Conservation (phyloP, 805 yeast species). For the Wickerhamomyces kurtzmanii region DNA sequence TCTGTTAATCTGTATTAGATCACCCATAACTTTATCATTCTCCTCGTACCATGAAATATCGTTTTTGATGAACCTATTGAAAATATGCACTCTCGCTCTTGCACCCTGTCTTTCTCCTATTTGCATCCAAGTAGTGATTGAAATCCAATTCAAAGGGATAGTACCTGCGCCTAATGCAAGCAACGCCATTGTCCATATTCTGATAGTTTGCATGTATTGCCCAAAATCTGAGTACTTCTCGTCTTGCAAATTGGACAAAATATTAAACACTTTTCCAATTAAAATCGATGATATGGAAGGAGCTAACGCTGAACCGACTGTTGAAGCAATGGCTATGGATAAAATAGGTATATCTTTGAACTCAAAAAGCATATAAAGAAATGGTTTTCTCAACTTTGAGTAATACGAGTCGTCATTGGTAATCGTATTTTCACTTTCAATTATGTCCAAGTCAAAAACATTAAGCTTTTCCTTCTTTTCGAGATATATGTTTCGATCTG, state of each 20-base stretch:
- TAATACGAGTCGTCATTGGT: constrained; percentile 1
- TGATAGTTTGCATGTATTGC: constrained; percentile 27
- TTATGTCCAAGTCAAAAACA: constrained; percentile 4
- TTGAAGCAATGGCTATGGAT: constrained; percentile 22
- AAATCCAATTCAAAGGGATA: constrained; percentile 37
- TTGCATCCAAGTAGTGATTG: constrained; percentile 51
- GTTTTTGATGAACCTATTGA: constrained; percentile 32
- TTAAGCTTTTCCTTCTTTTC: constrained; percentile 3
- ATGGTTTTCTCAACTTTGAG: constrained; percentile 7
- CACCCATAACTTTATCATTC: constrained; percentile 48
- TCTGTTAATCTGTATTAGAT: constrained; percentile 54
- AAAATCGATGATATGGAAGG: constrained; percentile 56
- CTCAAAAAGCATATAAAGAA: constrained; percentile 13
- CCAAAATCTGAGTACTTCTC: constrained; percentile 20
- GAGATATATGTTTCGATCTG: too few relatives aligned
- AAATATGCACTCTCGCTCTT: constrained; percentile 40
- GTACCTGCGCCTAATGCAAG: constrained; percentile 36
- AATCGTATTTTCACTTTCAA: constrained; percentile 1
- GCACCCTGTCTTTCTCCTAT: constrained; percentile 65
- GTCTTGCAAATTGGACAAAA: constrained; percentile 22
- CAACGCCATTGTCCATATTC: constrained; percentile 28
- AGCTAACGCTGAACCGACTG: constrained; percentile 41
- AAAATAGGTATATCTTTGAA: constrained; percentile 15
- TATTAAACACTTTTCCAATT: constrained; percentile 53
- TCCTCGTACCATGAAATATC: constrained; percentile 56